Evolutionary conservation across 805 yeast genomes (phyloP).

Genomic region (Hanseniaspora lachancei): DNA sequence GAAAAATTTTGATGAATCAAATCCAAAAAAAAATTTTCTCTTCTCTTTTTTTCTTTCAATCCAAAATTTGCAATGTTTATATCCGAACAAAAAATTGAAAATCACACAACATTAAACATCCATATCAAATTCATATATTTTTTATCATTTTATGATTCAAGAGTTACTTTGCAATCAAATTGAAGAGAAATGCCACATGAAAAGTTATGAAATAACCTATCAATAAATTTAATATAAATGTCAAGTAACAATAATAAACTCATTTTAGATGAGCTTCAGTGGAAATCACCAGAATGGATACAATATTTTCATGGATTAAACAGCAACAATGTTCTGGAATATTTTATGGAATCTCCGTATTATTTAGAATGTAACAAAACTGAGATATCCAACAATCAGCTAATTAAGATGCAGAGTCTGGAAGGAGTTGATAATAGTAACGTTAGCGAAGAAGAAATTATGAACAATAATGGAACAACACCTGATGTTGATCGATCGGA

Average conservation of each 20-base stretch:
- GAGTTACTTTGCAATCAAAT: too few species aligned
- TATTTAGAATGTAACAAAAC: constrained; percentile 57
- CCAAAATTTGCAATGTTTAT: too few species aligned
- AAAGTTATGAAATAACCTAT: too few species aligned
- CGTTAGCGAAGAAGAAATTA: constrained; percentile 1
- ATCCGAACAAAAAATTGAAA: too few species aligned
- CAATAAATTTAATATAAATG: constrained; percentile 36
- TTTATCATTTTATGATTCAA: too few species aligned
- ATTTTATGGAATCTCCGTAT: constrained; percentile 87
- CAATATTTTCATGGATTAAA: constrained; percentile 69
- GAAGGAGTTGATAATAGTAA: constrained; percentile 10
- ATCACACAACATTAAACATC: too few species aligned
- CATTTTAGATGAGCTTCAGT: constrained; percentile 84
- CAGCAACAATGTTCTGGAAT: constrained; percentile 83
- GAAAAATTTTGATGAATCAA: too few species aligned
- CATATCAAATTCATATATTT: too few species aligned
- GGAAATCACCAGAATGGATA: constrained; percentile 97
- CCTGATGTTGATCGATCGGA: constrained; percentile 11
- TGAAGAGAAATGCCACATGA: background rate
- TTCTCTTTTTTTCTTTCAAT: too few species aligned
- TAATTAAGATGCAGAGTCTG: constrained; percentile 85
- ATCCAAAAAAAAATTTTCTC: too few species aligned
- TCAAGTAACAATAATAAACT: constrained; percentile 89
- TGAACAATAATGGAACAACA: constrained; percentile 12
- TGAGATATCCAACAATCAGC: constrained; percentile 66